Conservation (phyloP, 768 basidiomycete genomes). For the Austroboletus festivus region DNA sequence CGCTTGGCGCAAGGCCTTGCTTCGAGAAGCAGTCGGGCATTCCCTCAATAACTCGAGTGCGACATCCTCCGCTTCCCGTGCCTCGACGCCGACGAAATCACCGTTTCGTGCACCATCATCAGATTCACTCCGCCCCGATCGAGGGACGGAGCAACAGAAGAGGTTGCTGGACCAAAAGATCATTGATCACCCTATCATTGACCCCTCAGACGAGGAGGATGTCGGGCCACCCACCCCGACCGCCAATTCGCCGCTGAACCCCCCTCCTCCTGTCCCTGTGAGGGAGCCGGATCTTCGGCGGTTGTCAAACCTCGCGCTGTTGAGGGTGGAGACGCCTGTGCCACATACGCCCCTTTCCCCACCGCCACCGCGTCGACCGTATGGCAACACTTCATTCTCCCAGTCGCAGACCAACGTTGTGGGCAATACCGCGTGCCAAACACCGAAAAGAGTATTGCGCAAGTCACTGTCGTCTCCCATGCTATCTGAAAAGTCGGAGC, state of each 20-base stretch:
- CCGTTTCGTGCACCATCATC: conserved; percentile 21
- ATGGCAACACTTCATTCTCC: conserved; percentile 45
- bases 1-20: conserved; percentile 71
- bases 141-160: conserved; percentile 22
- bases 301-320: conserved; percentile 43
- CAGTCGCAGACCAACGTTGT: conserved; percentile 54
- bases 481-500: conserved; percentile 44
- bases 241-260: conserved; percentile 4
- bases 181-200: conserved; percentile 38
- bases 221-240: conserved; percentile 24
- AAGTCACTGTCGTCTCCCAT: conserved; percentile 53
- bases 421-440: conserved; percentile 6
- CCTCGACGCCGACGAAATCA: conserved; percentile 38
- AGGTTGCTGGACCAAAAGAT: conserved; percentile 42
- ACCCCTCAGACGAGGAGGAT: conserved; percentile 34
- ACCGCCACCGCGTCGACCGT: conserved; percentile 54
- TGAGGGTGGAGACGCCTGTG: conserved; percentile 65
- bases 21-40: conserved; percentile 76
- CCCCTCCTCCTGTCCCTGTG: conserved; percentile 15
- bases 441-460: conserved; percentile 34
- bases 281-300: conserved; percentile 33
- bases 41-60: conserved; percentile 62
- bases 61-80: conserved; percentile 32
- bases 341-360: conserved; percentile 62
- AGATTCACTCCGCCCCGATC: conserved; percentile 21